A percentile compares a stretch with the other conserved stretches of the same genome.
Conservation (phyloP, 805 yeast species). For the Candida xyloterini region DNA sequence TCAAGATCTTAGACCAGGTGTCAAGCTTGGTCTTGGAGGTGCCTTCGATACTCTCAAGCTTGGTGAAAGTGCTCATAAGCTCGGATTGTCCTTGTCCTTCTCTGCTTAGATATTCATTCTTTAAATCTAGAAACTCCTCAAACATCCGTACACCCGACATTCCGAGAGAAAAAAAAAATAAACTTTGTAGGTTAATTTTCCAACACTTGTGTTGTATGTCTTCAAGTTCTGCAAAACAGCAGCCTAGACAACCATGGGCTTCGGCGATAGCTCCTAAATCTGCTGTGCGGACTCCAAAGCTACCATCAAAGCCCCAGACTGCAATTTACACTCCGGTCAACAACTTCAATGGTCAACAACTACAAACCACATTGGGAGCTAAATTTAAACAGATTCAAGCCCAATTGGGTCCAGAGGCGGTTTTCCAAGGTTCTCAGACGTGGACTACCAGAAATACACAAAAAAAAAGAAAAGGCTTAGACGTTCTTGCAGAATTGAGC, state of each 20-base stretch:
- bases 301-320: constrained; percentile 10
- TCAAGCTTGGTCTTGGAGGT: constrained; percentile 94
- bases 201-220: constrained; percentile 7
- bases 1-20: constrained; percentile 94
- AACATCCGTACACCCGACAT: constrained; percentile 4
- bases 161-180: not conserved
- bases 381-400: constrained; percentile 18
- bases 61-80: constrained; percentile 96
- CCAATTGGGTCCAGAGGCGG: constrained; percentile 12
- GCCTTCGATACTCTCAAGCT: constrained; percentile 94
- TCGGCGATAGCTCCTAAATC: constrained; percentile 13
- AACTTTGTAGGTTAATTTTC: not conserved
- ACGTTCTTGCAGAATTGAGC: constrained; percentile 22
- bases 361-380: constrained; percentile 14
- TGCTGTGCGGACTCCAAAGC: constrained; percentile 6
- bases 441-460: constrained; percentile 9
- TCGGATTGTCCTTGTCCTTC: constrained; percentile 93
- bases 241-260: constrained; percentile 20
- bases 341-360: constrained; percentile 18
- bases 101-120: constrained; percentile 56
- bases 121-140: not conserved
- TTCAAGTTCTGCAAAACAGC: constrained; percentile 11
- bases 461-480: constrained; percentile 15
- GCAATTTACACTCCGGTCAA: constrained; percentile 17
- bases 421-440: constrained; percentile 7